phyloP scores from a whole-genome alignment of 2,329 filamentous ascomycete genomes.

The Colletotrichum ledebouriae region DNA sequence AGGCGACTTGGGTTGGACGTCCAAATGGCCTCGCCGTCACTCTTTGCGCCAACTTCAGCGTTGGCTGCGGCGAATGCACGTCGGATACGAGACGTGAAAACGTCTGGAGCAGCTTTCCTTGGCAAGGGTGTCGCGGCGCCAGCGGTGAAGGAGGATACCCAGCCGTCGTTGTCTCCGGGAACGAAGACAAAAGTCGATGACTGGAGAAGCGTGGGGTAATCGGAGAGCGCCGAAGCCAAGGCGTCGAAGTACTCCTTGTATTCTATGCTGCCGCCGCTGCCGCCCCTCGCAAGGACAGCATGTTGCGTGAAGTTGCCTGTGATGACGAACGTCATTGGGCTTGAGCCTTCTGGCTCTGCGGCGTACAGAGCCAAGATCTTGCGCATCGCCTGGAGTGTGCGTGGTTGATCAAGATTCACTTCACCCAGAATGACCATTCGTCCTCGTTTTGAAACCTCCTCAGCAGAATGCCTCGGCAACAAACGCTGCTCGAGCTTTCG shows the following conservation, averaged over 20 bases:
- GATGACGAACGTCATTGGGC: constrained; percentile 84
- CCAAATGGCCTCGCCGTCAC: constrained; percentile 82
- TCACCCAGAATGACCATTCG: constrained; percentile 85
- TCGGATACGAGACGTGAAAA: constrained; percentile 90
- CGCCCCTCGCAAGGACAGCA: constrained; percentile 75
- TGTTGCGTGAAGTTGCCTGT: constrained; percentile 85
- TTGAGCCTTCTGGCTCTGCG: constrained; percentile 70
- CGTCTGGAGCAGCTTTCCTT: constrained; percentile 79
- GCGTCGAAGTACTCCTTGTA: constrained; percentile 97
- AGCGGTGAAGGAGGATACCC: constrained; percentile 86
- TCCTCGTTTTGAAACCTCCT: constrained; percentile 57
- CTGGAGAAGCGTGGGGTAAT: constrained; percentile 85
- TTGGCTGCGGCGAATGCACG: constrained; percentile 85
- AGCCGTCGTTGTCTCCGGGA: constrained; percentile 97
- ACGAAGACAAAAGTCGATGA: constrained; percentile 91
- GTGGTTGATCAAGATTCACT: constrained; percentile 86
- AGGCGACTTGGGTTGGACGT: constrained; percentile 88
- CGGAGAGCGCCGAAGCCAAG: constrained; percentile 83
- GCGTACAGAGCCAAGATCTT: constrained; percentile 84
- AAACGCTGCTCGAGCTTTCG: constrained; percentile 80
- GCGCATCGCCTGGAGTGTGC: constrained; percentile 83
- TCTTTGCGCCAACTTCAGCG: constrained; percentile 67
- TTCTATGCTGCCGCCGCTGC: constrained; percentile 86
- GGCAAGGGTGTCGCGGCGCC: constrained; percentile 80
- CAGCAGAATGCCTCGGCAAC: constrained; percentile 58